Conservation (phyloP, 176 grass and related monocot species). For the Eleusine indica region DNA sequence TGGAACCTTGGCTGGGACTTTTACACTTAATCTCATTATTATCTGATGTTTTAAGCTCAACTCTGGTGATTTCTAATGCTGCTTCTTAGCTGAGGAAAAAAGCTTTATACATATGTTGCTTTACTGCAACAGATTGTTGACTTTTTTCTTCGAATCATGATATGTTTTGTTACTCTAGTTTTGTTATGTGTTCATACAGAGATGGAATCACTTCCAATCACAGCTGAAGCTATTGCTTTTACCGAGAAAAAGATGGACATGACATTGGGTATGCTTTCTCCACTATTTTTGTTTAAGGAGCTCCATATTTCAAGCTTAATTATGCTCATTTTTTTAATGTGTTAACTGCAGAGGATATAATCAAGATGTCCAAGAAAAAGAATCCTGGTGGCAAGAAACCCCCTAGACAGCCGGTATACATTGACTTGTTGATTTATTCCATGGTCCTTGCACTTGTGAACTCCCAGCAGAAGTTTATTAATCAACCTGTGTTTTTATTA, state of each 20-base stretch:
- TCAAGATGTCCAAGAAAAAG: conserved; percentile 99
- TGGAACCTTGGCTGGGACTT: background rate
- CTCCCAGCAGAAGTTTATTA: background rate
- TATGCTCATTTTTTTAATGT: conserved; percentile 9
- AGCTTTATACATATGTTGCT: background rate
- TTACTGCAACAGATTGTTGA: background rate
- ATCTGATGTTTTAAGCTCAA: background rate
- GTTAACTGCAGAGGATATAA: conserved; percentile 65
- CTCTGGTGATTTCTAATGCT: background rate
- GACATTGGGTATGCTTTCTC: conserved; percentile 68
- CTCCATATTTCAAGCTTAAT: conserved; percentile 9
- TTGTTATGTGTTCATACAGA: conserved; percentile 21
- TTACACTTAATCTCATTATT: background rate
- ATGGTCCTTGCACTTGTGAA: conserved; percentile 24
- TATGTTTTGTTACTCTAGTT: background rate
- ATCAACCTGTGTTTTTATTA: background rate
- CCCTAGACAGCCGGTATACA: conserved; percentile 66
- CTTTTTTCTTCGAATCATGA: background rate
- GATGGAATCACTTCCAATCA: conserved; percentile 77
- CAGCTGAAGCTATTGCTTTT: conserved; percentile 71
- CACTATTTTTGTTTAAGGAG: conserved; percentile 8
- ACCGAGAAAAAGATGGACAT: conserved; percentile 99
- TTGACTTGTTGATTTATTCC: conserved; percentile 16
- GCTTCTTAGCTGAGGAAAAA: background rate
- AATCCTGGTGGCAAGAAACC: conserved; percentile 59